These are phyloP conservation scores for Kockovaella imperatae DNA, from an alignment of 768 basidiomycete genomes.

Conservation along the genomic window DNA sequence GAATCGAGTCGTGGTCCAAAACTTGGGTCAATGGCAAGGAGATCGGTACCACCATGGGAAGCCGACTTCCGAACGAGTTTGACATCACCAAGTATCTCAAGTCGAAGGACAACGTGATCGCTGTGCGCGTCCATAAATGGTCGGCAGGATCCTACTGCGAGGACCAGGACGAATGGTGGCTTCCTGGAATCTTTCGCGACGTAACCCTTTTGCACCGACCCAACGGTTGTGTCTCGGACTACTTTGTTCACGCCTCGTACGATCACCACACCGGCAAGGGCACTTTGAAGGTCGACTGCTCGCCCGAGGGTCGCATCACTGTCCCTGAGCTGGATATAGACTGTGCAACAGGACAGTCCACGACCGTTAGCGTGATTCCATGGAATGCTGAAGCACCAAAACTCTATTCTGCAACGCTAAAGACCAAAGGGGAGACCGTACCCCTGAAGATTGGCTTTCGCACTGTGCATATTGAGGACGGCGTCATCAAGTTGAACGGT, in stretches of 20 bases:
- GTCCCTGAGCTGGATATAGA: conserved; percentile 7
- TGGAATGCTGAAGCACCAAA: conserved; percentile 6
- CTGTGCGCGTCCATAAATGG: conserved; percentile 4
- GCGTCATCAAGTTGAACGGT: conserved; percentile 9
- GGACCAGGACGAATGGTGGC: conserved; percentile 10
- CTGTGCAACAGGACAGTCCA: not conserved
- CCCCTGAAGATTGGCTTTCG: conserved; percentile 4
- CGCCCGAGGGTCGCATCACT: not conserved
- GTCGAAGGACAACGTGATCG: not conserved
- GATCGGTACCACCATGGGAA: not conserved
- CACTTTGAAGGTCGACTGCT: conserved; percentile 4
- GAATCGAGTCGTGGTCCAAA: conserved; percentile 5
- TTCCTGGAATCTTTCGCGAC: conserved; percentile 3
- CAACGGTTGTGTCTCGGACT: not conserved
- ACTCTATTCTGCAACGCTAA: conserved; percentile 1
- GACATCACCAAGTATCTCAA: conserved; percentile 1
- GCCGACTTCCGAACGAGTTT: conserved; percentile 3
- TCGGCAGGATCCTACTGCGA: conserved; percentile 1
- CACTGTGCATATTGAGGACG: conserved; percentile 2
- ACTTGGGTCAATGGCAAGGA: conserved; percentile 5
- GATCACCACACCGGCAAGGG: not conserved
- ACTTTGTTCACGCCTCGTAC: conserved; percentile 3
- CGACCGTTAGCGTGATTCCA: not conserved
- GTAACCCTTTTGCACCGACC: conserved; percentile 3
- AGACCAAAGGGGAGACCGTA: not conserved